Evolutionary conservation across 2,329 filamentous ascomycete genomes (phyloP), one percentile per base, ranked within the genome.

Genomic region (Trichoderma sp.): DNA sequence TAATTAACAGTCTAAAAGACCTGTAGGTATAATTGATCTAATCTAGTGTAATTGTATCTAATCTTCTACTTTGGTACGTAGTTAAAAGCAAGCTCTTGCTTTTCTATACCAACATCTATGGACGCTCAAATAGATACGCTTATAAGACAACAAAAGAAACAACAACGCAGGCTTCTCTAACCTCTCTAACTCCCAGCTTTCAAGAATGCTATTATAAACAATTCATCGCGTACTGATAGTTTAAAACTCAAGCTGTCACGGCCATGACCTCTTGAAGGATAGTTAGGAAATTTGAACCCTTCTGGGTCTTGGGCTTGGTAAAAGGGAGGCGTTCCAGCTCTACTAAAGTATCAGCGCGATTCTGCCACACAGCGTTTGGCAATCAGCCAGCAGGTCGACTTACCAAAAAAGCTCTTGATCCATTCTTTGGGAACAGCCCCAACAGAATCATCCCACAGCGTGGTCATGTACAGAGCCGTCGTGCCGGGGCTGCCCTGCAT

Each of bases 401-500:
- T 62, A 68, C 65, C 65, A 21, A 68, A 68, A 11, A 60, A 68
- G 1, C 29, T 37, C 19, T 68, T 68, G 57, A 68, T 33, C 56
- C 58, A 68, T 19, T 60, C 55, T 43, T 68, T 68, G 0, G 55
- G 55, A 27, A 43, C 65, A 62, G 40, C 58, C 40, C 43, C 65
- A 10, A 52, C 65, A 29, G 40, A 21, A 43, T 61, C 58, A 37
- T 68, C 65, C 58, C 65, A 60, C 40, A 68, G 24, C 5, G 58
- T 60, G 11, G 13, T 33, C 21, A 68, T 27, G 8, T 35, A 61
- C 5, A 68, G 27, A n/a, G 65, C 55, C 6, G 65, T 61, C 19
- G 55, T 62, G 3, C 65, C 65, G 14, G 31, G 31, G 29, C 65
- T 68, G 31, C 55, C 58, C 19, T 10, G 11, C 1, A 37, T 27